Base-by-base conservation (phyloP, 441 rosid species). In the Oxalis stricta region DNA sequence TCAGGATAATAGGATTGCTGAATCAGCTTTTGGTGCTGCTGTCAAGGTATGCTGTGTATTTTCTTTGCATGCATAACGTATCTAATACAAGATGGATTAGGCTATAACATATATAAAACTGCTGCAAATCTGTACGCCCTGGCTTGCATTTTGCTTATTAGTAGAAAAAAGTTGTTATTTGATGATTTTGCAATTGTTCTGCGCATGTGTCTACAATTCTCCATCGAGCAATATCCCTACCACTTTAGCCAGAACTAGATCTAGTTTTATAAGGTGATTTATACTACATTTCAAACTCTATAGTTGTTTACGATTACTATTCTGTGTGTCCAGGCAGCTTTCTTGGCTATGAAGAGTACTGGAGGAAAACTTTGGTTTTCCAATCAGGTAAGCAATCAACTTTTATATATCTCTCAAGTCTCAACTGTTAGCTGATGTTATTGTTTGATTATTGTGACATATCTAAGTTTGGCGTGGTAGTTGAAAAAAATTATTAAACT, bases 21-120 rank as follows among this genome's bases (percentile, higher is more conserved):
- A 87, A 69, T 92, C 99, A 44, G 85, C 97, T 53, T 92, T 92
- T 68, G 89, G 94, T 67, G 95, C 97, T 47, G 97, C 95, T 52
- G 72, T 84, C 52, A 79, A 82, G 97, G 99, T 83, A 70, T 59
- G 65, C 24, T 28, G 11, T 52, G n/a, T n/a, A n/a, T n/a, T n/a
- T n/a, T n/a, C n/a, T n/a, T n/a, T n/a, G n/a, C n/a, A n/a, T n/a
- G n/a, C n/a, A n/a, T n/a, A n/a, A 15, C 12, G 18, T 30, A 18
- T 42, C n/a, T 28, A 18, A 4, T 20, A 14, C 22, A 7, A 32
- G 16, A 33, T n/a, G n/a, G n/a, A n/a, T n/a, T n/a, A n/a, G n/a
- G n/a, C n/a, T n/a, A n/a, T n/a, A n/a, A 10, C 40, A 12, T 10
- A 10, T 21, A 30, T 24, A 17, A 18, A 7, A 29, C 10, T 14